Evolutionary conservation across 176 grass and related monocot genomes (phyloP).

Genomic region (Carex scoparia): DNA sequence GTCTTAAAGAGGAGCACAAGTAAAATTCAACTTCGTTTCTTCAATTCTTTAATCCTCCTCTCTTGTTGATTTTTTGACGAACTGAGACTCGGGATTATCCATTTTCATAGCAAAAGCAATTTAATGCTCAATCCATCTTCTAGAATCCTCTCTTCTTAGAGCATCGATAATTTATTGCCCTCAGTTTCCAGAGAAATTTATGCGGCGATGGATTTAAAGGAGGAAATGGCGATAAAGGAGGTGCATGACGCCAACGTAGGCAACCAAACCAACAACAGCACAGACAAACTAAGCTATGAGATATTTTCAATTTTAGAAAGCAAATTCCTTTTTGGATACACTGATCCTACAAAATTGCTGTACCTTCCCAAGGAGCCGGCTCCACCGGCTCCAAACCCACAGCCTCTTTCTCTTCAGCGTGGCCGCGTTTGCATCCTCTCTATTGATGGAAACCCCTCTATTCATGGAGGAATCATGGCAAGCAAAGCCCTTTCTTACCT

Average conservation of each 20-base stretch:
- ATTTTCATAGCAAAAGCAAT: neutral
- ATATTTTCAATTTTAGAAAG: slow-evolving; percentile 99
- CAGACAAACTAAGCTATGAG: slow-evolving; percentile 97
- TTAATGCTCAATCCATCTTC: slow-evolving; percentile 21
- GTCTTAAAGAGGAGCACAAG: neutral
- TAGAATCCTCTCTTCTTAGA: slow-evolving; percentile 10
- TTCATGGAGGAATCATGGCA: slow-evolving; percentile 50
- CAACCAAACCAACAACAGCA: slow-evolving; percentile 25
- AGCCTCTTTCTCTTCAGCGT: slow-evolving; percentile 44
- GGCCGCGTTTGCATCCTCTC: slow-evolving; percentile 88
- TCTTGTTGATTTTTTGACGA: neutral
- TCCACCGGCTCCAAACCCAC: neutral
- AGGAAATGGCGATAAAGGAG: slow-evolving; percentile 82
- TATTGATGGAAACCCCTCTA: slow-evolving; percentile 75
- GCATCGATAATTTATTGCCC: neutral
- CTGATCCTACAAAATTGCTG: slow-evolving; percentile 53
- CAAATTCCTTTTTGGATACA: slow-evolving; percentile 98
- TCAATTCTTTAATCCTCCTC: neutral
- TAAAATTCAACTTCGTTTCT: neutral
- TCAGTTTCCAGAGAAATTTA: neutral
- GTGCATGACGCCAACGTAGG: slow-evolving; percentile 31
- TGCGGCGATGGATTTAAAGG: slow-evolving; percentile 44
- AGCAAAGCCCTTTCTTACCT: slow-evolving; percentile 83
- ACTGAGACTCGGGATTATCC: neutral
- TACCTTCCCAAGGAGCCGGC: slow-evolving; percentile 31